Evolutionary conservation across 768 basidiomycete species (phyloP).

Genomic region (Tylopilus plumbeoviolaceoides): DNA sequence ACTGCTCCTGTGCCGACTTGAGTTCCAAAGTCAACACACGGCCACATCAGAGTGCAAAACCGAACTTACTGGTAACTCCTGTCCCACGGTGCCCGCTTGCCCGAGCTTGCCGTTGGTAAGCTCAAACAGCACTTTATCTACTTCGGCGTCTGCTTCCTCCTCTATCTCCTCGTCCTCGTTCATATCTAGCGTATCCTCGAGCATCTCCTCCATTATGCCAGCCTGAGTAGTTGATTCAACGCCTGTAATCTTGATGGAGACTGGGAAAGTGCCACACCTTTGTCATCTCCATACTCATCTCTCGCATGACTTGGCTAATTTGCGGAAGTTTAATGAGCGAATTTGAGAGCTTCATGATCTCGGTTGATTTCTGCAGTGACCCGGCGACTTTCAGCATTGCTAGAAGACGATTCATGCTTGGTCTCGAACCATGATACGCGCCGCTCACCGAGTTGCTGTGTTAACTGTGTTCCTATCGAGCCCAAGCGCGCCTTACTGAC

Average conservation of each 20-base stretch:
- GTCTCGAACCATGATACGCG: neutral
- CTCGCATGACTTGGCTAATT: conserved; percentile 87
- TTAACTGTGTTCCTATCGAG: conserved; percentile 84
- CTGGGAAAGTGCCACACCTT: conserved; percentile 52
- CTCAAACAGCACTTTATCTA: conserved; percentile 94
- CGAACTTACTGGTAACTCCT: conserved; percentile 68
- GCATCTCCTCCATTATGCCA: conserved; percentile 97
- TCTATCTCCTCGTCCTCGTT: conserved; percentile 94
- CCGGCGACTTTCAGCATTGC: conserved; percentile 97
- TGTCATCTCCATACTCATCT: conserved; percentile 99
- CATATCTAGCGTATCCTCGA: conserved; percentile 87
- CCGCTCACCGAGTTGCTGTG: conserved; percentile 84
- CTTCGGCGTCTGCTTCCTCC: conserved; percentile 95
- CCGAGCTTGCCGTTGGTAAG: conserved; percentile 96
- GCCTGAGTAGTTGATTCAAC: conserved; percentile 50
- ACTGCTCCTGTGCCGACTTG: conserved; percentile 55
- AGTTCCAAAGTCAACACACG: conserved; percentile 7
- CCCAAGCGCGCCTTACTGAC: conserved; percentile 91
- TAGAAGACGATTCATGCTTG: conserved; percentile 28
- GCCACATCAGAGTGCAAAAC: neutral
- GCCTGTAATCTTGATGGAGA: neutral
- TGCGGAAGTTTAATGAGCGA: conserved; percentile 88
- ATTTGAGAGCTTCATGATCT: conserved; percentile 99
- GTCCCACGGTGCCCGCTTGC: conserved; percentile 67
- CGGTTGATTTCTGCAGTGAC: conserved; percentile 94